Evolutionary conservation across 2,329 filamentous ascomycete genomes (phyloP), one percentile per base, ranked within the genome.

Genomic region (Metarhizium sp.): DNA sequence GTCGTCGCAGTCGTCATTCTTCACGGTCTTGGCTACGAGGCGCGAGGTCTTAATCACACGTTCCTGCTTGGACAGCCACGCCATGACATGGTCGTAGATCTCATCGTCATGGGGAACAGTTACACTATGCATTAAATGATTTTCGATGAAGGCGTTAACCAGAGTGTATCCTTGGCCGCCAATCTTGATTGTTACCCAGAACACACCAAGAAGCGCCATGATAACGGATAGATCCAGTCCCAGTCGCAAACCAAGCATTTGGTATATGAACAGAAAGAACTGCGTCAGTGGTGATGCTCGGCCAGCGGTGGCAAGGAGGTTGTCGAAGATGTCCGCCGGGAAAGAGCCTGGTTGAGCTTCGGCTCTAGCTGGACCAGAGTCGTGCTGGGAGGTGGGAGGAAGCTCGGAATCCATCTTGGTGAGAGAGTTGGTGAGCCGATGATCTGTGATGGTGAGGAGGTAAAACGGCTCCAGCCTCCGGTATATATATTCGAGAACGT

Each of bases 1-100:
- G 47, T 72, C 77, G 49, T 81, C 80, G 80, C 81, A 84, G 0
- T 78, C 78, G 18, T 73, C 78, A 61, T 74, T 77, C 52, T 73
- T 75, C 2, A 74, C 73, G 0, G 80, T 84, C 63, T 84, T 78
- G 6, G 80, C 81, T 58, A 75, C 78, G 16, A 84, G 68, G 6
- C 73, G 74, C 14, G 78, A 74, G 42, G 79, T 80, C 50, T 75
- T 75, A 36, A 71, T 71, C 57, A 81, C 75, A 25, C 70, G 72
- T 10, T 77, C 76, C 62, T 84, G 78, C 45, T 74, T 65, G 0
- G 78, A 77, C 7, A 85, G 73, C 72, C 78, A 86, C 53, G 77
- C 75, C 72, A 85, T 82, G 51, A 86, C 61, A 53, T 85, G 78
- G 3, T 64, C 52, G 61, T 83, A 84, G 32, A 85, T 82, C 54